Evolutionary conservation across 495 filamentous ascomycete species (phyloP).

Genomic region (Rostrohypoxylon terebratum): DNA sequence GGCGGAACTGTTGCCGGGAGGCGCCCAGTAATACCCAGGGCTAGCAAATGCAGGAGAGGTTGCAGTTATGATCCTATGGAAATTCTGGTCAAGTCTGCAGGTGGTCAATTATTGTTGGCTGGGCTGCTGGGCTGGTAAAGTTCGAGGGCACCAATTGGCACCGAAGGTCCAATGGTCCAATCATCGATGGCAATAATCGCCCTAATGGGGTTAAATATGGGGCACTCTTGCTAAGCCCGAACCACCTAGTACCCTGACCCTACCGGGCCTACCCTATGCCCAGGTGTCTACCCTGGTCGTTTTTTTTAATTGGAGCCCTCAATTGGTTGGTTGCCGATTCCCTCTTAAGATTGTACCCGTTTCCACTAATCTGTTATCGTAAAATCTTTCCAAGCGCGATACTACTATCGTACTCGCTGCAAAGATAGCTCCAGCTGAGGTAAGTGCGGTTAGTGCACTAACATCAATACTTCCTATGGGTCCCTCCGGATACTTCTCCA

Average conservation of each 20-base stretch:
- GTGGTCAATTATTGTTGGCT: slow-evolving; percentile 27
- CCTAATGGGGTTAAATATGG: background rate
- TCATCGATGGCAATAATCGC: too few relatives aligned
- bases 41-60: slow-evolving; percentile 33
- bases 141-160: background rate
- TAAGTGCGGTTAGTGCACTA: slow-evolving; percentile 31
- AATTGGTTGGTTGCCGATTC: slow-evolving; percentile 26
- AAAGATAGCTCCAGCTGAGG: background rate
- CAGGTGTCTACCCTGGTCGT: background rate
- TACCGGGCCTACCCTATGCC: too few relatives aligned
- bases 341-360: slow-evolving; percentile 4
- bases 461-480: slow-evolving; percentile 23
- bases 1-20: slow-evolving; percentile 39
- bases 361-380: slow-evolving; percentile 35
- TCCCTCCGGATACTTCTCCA: background rate
- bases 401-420: background rate
- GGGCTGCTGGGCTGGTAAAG: slow-evolving; percentile 25
- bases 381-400: background rate
- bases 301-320: slow-evolving; percentile 44
- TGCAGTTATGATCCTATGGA: slow-evolving; percentile 28
- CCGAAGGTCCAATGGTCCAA: too few relatives aligned
- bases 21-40: background rate
- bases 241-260: too few relatives aligned
- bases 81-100: background rate
- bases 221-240: slow-evolving; percentile 4